phyloP scores from a whole-genome alignment of 2,329 filamentous ascomycete species.

The Aspergillus bombycis region DNA sequence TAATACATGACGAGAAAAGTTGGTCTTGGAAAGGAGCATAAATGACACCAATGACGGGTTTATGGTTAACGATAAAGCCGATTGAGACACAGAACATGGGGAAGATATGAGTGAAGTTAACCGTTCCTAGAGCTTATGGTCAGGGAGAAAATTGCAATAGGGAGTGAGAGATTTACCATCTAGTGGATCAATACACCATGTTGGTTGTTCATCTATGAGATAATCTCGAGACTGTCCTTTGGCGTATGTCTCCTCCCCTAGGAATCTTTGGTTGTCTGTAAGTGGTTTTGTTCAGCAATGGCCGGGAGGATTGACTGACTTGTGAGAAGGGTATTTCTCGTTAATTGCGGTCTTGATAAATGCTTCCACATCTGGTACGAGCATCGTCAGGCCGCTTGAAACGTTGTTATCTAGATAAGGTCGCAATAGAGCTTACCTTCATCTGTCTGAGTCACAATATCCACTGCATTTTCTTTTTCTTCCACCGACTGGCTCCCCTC shows the following conservation, averaged over 20 bases:
- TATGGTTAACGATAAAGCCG: constrained; percentile 63
- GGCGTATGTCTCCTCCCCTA: constrained; percentile 77
- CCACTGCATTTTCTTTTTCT: constrained; percentile 76
- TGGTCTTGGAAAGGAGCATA: constrained; percentile 72
- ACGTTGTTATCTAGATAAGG: background rate
- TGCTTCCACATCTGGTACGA: constrained; percentile 66
- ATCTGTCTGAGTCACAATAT: constrained; percentile 77
- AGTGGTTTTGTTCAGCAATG: background rate
- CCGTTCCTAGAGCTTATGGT: constrained; percentile 55
- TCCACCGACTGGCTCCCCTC: constrained; percentile 46
- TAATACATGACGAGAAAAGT: constrained; percentile 68
- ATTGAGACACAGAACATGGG: constrained; percentile 83
- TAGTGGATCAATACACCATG: constrained; percentile 77
- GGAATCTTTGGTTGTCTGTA: constrained; percentile 56
- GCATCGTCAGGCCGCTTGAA: background rate
- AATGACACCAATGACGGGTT: constrained; percentile 70
- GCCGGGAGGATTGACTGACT: constrained; percentile 50
- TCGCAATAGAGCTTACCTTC: constrained; percentile 56
- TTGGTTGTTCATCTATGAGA: constrained; percentile 65
- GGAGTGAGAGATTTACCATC: constrained; percentile 56
- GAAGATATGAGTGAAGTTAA: constrained; percentile 80
- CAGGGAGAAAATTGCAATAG: background rate
- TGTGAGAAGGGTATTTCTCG: constrained; percentile 66
- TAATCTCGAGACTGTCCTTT: constrained; percentile 69
- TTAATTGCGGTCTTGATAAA: constrained; percentile 67